phyloP scores from a whole-genome alignment of 306 rosid species.

The Adenanthera pavonina region DNA sequence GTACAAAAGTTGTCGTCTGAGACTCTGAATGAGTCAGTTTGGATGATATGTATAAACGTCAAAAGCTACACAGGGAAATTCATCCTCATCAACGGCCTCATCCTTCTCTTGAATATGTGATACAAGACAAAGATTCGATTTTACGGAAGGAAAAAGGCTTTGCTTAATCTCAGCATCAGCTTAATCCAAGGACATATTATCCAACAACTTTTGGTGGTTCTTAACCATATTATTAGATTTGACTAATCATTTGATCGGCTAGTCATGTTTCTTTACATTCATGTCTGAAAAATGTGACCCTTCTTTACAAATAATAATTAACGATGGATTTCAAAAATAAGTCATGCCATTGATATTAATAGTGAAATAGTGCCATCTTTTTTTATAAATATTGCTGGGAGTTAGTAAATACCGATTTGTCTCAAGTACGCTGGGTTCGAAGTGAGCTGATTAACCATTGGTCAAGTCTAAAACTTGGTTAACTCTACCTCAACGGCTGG shows the following conservation, averaged over 20 bases:
- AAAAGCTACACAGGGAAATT: slow-evolving; percentile 28
- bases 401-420: neutral
- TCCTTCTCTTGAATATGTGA: no score
- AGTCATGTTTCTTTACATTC: no score
- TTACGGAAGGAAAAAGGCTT: neutral
- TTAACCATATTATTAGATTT: neutral
- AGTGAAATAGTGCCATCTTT: neutral
- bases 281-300: no score
- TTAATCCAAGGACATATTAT: neutral
- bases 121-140: neutral
- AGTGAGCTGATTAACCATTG: neutral
- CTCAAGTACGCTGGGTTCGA: neutral
- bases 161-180: neutral
- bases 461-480: neutral
- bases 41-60: neutral
- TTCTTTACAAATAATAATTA: no score
- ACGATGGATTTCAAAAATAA: no score
- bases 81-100: neutral
- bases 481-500: neutral
- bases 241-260: neutral
- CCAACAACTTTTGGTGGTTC: neutral
- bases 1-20: slow-evolving; percentile 35
- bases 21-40: neutral
- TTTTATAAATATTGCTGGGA: neutral
- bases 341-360: neutral